These are phyloP conservation scores for Alternaria sp. DNA, from an alignment of 2,329 filamentous ascomycete genomes.

Conservation along the genomic window DNA sequence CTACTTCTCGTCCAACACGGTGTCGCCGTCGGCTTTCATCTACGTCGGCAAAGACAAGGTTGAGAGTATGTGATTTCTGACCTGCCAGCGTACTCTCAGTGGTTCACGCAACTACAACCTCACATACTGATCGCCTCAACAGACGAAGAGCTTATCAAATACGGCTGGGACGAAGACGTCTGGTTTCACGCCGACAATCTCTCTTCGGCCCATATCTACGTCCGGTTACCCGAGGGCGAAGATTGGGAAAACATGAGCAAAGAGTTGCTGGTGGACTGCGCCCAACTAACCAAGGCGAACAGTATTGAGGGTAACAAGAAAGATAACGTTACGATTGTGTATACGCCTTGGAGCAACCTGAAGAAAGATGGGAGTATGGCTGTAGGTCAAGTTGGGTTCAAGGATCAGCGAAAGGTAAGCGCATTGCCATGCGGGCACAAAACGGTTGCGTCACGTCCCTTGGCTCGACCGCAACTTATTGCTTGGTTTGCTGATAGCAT, in stretches of 20 bases:
- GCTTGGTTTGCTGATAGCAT: background rate
- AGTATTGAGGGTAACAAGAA: slow-evolving; percentile 99
- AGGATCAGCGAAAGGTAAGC: slow-evolving; percentile 74
- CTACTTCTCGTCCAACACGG: slow-evolving; percentile 89
- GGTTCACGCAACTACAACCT: background rate
- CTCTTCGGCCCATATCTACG: slow-evolving; percentile 94
- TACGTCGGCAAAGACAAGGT: slow-evolving; percentile 99
- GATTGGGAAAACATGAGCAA: slow-evolving; percentile 82
- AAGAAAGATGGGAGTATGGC: slow-evolving; percentile 97
- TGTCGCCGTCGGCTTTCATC: slow-evolving; percentile 82
- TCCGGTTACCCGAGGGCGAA: slow-evolving; percentile 79
- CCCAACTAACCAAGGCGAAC: slow-evolving; percentile 98
- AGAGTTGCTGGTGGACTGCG: slow-evolving; percentile 81
- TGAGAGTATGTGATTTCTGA: slow-evolving; percentile 72
- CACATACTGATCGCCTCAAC: background rate
- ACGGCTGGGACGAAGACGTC: slow-evolving; percentile 93
- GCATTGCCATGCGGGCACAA: background rate
- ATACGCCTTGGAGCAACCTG: slow-evolving; percentile 96
- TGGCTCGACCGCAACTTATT: background rate
- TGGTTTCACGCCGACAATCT: slow-evolving; percentile 99
- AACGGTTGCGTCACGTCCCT: background rate
- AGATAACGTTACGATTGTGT: slow-evolving; percentile 94
- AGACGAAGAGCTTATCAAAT: slow-evolving; percentile 97
- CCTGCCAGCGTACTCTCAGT: background rate
- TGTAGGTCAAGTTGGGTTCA: slow-evolving; percentile 91